Percentiles rank a stretch among this genome's conserved stretches.
phyloP scores from a whole-genome alignment of 2,329 filamentous ascomycete genomes.

The Magnaporthiopsis poae region DNA sequence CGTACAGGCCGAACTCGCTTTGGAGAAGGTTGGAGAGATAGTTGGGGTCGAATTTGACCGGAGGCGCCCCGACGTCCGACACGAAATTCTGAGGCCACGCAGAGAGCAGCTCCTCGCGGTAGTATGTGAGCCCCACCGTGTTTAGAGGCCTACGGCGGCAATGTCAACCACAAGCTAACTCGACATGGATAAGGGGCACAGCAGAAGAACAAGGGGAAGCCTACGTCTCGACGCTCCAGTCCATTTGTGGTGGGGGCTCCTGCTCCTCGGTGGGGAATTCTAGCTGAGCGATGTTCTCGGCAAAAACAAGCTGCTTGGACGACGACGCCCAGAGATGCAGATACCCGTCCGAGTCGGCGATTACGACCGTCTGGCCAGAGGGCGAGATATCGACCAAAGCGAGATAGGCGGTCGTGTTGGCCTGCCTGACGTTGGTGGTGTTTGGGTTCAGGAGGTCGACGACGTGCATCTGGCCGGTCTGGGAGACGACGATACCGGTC shows the following conservation, averaged over 20 bases:
- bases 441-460: slow-evolving; percentile 93
- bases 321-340: slow-evolving; percentile 85
- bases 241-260: slow-evolving; percentile 49
- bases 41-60: slow-evolving; percentile 61
- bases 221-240: slow-evolving; percentile 21
- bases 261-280: slow-evolving; percentile 60
- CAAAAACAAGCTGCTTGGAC: slow-evolving; percentile 67
- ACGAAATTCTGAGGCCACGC: slow-evolving; percentile 79
- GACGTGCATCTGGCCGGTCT: slow-evolving; percentile 86
- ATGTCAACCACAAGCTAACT: slow-evolving; percentile 10
- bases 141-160: slow-evolving; percentile 56
- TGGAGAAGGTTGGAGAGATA: slow-evolving; percentile 59
- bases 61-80: slow-evolving; percentile 77
- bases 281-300: slow-evolving; percentile 66
- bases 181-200: not conserved
- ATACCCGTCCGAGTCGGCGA: slow-evolving; percentile 68
- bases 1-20: slow-evolving; percentile 68
- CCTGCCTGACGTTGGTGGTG: slow-evolving; percentile 73
- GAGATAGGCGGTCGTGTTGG: slow-evolving; percentile 65
- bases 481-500: slow-evolving; percentile 85
- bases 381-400: slow-evolving; percentile 76
- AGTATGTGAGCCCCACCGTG: slow-evolving; percentile 83
- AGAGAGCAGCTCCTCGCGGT: slow-evolving; percentile 77
- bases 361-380: slow-evolving; percentile 73
- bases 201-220: not conserved